Base-by-base conservation (phyloP, 805 yeast genomes). In the Pichia eremophila region DNA sequence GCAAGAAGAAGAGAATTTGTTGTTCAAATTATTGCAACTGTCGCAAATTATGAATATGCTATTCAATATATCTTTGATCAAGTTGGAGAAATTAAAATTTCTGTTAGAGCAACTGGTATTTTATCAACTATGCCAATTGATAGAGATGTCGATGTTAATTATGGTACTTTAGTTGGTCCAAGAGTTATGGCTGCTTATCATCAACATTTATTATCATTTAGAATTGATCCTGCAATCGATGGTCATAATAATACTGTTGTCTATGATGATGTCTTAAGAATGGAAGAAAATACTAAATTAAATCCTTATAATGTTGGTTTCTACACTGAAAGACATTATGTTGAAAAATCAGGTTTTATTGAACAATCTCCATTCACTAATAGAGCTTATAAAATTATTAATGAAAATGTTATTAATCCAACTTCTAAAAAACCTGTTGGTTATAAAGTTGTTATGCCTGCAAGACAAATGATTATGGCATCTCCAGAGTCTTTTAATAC, bases 21-120 rank as follows among this genome's bases (percentile, higher is more conserved):
- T 41, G 75, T 84, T 52, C 91, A 85, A 70, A 82, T 87, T 47
- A 80, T 85, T 60, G 87, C 90, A 32, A 85, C 93, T 38, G 91
- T 84, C 52, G 88, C 89, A 50, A 85, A 85, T 72, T 85, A 85
- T 69, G 93, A 85, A 69, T 85, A 85, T 70, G 76, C 82, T 54
- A 64, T 84, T 56, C 83, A 83, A 67, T 69, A 80, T 61, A 76
- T 83, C 61, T 79, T 85, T 59, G 85, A 80, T 58, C 87, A 79
- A 66, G 88, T 82, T 55, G 95, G 90, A 59, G 80, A 82, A 46
- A 80, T 85, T 57, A 80, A 79, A 54, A 79, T 85, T 51, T 88
- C 85, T 64, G 82, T 83, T 50, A 76, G 91, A 69, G 93, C 93
- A 51, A 85, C 95, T 49, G 95, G 95, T 73, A 85, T 85, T 59